Percentiles rank a stretch among this genome's conserved stretches.
These are phyloP conservation scores for Paspalum vaginatum DNA, from an alignment of 176 grass and related monocot genomes.

Conservation along the genomic window DNA sequence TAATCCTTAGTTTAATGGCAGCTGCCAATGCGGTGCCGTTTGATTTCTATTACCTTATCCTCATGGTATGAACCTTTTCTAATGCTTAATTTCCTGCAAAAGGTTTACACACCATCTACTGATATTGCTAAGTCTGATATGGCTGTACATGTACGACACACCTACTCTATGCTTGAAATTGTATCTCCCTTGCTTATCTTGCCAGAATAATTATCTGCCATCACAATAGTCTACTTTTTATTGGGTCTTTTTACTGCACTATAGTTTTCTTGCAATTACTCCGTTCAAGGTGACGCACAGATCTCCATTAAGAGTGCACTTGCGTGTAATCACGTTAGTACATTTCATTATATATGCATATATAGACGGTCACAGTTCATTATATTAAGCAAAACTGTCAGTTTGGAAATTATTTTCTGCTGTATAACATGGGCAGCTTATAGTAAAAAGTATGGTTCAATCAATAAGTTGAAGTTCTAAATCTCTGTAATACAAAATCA, in stretches of 20 bases:
- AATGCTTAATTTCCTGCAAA: neutral
- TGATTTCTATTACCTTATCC: conserved; percentile 54
- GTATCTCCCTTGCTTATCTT: neutral
- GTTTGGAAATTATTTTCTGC: neutral
- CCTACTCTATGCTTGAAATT: neutral
- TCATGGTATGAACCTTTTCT: conserved; percentile 41
- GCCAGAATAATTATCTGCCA: neutral
- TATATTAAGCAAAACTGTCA: too few species aligned
- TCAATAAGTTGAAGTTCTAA: too few species aligned
- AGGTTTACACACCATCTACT: neutral
- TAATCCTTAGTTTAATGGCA: conserved; percentile 30
- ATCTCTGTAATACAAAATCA: too few species aligned
- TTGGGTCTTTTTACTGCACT: neutral
- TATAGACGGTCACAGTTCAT: too few species aligned
- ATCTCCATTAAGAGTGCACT: too few species aligned
- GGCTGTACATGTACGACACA: neutral
- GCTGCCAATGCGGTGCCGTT: conserved; percentile 35
- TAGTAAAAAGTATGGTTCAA: too few species aligned
- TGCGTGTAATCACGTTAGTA: neutral
- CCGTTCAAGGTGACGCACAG: neutral
- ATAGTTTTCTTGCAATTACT: neutral
- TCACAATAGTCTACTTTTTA: neutral
- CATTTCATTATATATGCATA: neutral
- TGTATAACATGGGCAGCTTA: neutral
- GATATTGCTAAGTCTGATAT: neutral